phyloP scores from a whole-genome alignment of 2,329 filamentous ascomycete genomes.

The Aspergillus versicolor region DNA sequence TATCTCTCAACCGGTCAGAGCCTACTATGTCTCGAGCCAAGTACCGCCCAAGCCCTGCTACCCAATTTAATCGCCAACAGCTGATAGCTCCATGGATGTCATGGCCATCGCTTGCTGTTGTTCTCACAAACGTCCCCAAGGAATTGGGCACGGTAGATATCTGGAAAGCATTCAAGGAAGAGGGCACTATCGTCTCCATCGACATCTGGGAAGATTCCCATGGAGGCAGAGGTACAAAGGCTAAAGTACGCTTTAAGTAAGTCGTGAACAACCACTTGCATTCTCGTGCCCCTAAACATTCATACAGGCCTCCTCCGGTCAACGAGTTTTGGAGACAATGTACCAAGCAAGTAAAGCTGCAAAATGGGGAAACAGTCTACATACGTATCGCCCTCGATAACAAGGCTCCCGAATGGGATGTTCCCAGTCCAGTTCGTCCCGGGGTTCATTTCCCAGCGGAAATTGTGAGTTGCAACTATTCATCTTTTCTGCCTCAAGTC shows the following conservation, averaged over 20 bases:
- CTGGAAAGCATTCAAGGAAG: conserved; percentile 51
- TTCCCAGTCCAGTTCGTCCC: conserved; percentile 37
- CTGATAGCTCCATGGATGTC: conserved; percentile 34
- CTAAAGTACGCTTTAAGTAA: conserved; percentile 55
- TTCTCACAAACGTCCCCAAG: conserved; percentile 34
- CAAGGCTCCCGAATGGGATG: conserved; percentile 16
- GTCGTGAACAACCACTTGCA: background rate
- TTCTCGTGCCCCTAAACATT: background rate
- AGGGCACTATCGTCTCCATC: conserved; percentile 57
- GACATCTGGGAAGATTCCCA: conserved; percentile 52
- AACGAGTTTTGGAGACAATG: conserved; percentile 51
- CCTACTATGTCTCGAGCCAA: background rate
- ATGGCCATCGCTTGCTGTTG: conserved; percentile 42
- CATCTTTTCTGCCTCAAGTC: background rate
- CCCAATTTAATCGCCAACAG: conserved; percentile 7
- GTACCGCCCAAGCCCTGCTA: background rate
- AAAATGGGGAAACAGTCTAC: conserved; percentile 18
- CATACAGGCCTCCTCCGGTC: conserved; percentile 51
- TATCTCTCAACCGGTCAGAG: background rate
- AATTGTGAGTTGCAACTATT: conserved; percentile 30
- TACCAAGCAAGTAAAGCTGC: conserved; percentile 29
- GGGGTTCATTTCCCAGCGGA: conserved; percentile 34
- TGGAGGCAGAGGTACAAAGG: conserved; percentile 43
- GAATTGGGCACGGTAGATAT: conserved; percentile 42
- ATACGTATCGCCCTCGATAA: conserved; percentile 28